Evolutionary conservation across 495 filamentous ascomycete genomes (phyloP), one percentile per base, ranked within the genome.

Genomic region (Penicillium canariense): DNA sequence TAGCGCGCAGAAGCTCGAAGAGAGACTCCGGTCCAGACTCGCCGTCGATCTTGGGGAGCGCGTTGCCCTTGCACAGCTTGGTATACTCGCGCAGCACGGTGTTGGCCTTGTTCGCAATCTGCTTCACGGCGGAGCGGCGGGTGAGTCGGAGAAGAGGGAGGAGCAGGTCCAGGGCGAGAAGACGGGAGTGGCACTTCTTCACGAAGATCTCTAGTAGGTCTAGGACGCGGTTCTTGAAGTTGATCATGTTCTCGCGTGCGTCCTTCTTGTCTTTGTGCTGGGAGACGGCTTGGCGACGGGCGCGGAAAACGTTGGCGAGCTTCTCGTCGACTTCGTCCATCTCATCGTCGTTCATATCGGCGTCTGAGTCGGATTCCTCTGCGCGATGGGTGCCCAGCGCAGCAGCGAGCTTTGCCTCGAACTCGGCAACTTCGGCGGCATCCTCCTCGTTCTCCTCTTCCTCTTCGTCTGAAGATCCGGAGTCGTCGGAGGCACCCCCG

Each of bases 151-250:
- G 69, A 0, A 89, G 67, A 0, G 90, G 89, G 4, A 91, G 68
- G 5, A 93, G 74, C 4, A 94, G 68, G 50, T 82, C 77, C 35
- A 95, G 79, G 0, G 84, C 79, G 0, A 90, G 74, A 0, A 81
- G 65, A 46, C 85, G 85, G 11, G 78, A 68, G 43, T 88, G 83
- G 68, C 90, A 82, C 56, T 89, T 85, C 68, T 90, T 95, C 55
- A 92, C 78, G 68, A 87, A 97, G 55, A 95, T 88, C 55, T 88
- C 81, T 20, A 97, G 78, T 0, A 97, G 76, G 61, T 97, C 94
- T 12, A 98, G 75, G 8, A 97, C 85, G 31, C 91, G 87, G 73
- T 87, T 88, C 77, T 98, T 98, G 82, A 97, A 96, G 71, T 93
- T 90, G 59, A 94, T 73, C 61, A 97, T 88, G n/a, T 80, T 89